Base-by-base conservation (phyloP, 331 rosid genomes). In the Rosa hybrid region DNA sequence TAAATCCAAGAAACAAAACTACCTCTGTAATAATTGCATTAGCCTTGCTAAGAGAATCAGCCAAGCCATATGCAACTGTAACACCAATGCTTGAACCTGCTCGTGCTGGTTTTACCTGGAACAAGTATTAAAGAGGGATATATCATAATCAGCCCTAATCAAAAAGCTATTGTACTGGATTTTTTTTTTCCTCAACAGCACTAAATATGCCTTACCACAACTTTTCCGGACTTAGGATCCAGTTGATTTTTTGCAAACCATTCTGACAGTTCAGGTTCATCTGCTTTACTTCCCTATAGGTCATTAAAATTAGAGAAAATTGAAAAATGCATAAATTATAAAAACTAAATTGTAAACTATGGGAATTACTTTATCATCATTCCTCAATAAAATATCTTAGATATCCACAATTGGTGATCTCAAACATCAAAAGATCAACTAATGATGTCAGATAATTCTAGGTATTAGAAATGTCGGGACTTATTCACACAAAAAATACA, bases 31-130 rank as follows among this genome's bases (percentile, higher is more conserved):
- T 90, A 78, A 92, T 86, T 86, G 90, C 85, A 78, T 87, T 82
- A 41, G 98, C 97, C 83, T 91, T 91, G 49, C 59, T 72, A 71
- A 91, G 82, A 68, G 98, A 86, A 88, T 95, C 98, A 44, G 50
- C 83, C 82, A 92, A 90, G 71, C 98, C 98, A 76, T 95, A 92
- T 63, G 97, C 98, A 81, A 92, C 98, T 20, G 78, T 85, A 56
- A 95, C 98, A 62, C 98, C 98, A 45, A 95, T 91, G 88, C 98
- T 95, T 78, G 98, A 95, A 62, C 98, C 98, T 65, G 96, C 98
- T 80, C 85, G 90, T 62, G 89, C 86, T 89, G 98, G 98, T 89
- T 95, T 92, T 83, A 91, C 97, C 98, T 95, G 83, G 34, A 80
- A 82, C 39, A 45, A 21, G 60, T 11, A 39, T 54, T 79, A 39